Evolutionary conservation across 2,329 filamentous ascomycete genomes (phyloP).

Genomic region (Fusarium napiforme): DNA sequence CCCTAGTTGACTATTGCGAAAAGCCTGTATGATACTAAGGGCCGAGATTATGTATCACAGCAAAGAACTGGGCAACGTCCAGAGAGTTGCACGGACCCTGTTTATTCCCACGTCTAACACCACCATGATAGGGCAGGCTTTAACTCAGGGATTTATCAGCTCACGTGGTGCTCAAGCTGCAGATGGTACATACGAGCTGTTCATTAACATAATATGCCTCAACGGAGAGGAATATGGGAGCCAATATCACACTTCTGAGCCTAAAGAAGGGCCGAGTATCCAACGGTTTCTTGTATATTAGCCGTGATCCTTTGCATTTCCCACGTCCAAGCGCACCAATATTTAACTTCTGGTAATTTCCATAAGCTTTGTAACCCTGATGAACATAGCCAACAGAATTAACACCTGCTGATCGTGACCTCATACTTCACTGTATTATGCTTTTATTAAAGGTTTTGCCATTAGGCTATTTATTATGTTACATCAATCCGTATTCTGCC

Average conservation of each 20-base stretch:
- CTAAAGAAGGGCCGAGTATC: background rate
- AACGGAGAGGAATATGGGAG: rapidly evolving
- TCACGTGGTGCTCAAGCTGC: rapidly evolving
- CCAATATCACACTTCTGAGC: background rate
- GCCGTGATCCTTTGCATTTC: background rate
- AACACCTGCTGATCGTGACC: background rate
- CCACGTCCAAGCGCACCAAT: background rate
- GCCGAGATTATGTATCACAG: no score
- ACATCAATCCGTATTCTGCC: background rate
- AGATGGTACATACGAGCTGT: rapidly evolving
- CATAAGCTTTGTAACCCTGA: background rate
- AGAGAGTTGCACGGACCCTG: rapidly evolving
- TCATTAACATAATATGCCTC: background rate
- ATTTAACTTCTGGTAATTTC: background rate
- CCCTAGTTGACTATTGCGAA: no score
- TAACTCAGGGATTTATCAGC: background rate
- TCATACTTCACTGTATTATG: background rate
- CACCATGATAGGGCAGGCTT: rapidly evolving
- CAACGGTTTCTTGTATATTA: background rate
- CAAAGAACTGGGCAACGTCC: no score
- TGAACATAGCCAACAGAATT: rapidly evolving
- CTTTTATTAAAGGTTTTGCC: background rate
- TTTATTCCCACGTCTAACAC: background rate
- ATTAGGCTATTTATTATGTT: background rate
- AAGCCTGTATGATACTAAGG: no score